Evolutionary conservation across 768 basidiomycete genomes (phyloP), one percentile per base, ranked within the genome.

Genomic region (Glaciozyma martinii): DNA sequence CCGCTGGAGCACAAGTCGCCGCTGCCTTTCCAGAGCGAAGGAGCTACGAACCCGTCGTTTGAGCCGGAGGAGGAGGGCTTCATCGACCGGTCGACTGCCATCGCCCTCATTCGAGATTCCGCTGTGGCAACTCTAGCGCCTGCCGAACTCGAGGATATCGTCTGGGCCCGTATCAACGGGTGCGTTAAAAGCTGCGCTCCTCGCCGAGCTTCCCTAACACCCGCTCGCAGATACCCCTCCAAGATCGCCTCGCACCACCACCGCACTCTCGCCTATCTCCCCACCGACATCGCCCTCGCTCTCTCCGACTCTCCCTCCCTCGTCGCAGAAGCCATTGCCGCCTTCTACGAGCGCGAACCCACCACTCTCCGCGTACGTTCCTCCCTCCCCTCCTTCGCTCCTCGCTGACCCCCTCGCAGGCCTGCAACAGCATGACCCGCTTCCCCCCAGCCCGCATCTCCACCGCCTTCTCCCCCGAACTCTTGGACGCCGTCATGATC

Each of bases 281-380:
- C 95, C 7, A 66, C 79, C 21, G 88, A 90, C 60, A 82, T 98
- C 60, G 88, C 86, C 5, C 84, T 82, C 72, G 86, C 88, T 0
- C 79, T 99, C 37, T 74, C 79, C 10, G 76, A 79, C 15, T 79
- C 84, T 66, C 86, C 86, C 0, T 77, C 81, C 3, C 81, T 99
- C 19, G 80, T 93, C 21, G 91, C 97, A 71, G 87, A 85, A 72
- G 88, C 93, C 0, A 82, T 88, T 5, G 92, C 93, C 76, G 82
- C 88, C 6, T 99, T 99, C 76, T 99, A 99, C 76, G 95, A 92
- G 5, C 82, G 95, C 60, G 95, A 98, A 79, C 88, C 89, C 1
- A 80, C 86, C 19, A 91, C 93, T 75, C 79, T 94, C 76, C 76
- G 85, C 76, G 59, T 50, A 42, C 27, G 40, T 44, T 44, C 30